Conservation (phyloP, 2,329 filamentous ascomycete species). For the Passalora sequoiae region DNA sequence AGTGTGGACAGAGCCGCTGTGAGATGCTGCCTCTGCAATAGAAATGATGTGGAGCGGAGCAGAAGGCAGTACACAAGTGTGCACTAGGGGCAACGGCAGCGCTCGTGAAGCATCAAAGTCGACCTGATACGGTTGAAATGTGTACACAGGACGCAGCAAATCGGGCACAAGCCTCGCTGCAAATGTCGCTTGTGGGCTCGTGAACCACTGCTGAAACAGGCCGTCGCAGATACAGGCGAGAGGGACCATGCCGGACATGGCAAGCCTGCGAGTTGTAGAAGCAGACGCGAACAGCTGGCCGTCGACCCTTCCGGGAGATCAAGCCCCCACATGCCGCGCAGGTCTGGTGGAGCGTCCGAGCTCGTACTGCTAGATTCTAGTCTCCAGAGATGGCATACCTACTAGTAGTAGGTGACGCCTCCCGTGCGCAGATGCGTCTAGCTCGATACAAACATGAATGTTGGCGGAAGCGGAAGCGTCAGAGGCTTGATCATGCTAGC, state of each 20-base stretch:
- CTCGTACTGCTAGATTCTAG: too few relatives aligned
- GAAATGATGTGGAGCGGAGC: constrained; percentile 8
- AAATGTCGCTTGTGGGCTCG: constrained; percentile 21
- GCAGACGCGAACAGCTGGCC: neutral
- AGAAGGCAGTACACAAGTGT: constrained; percentile 5
- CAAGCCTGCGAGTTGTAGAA: constrained; percentile 1
- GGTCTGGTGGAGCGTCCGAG: too few relatives aligned
- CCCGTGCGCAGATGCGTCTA: too few relatives aligned
- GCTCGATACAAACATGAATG: too few relatives aligned
- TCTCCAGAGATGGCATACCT: too few relatives aligned
- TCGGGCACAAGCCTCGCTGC: constrained; percentile 20
- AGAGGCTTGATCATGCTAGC: constrained; percentile 5
- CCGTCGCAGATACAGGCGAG: constrained; percentile 5
- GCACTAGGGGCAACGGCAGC: constrained; percentile 4
- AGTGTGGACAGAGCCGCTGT: constrained; percentile 8
- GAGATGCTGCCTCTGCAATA: constrained; percentile 7
- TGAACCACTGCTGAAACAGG: constrained; percentile 20
- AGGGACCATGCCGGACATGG: constrained; percentile 4
- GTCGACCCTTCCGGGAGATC: too few relatives aligned
- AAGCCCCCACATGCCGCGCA: too few relatives aligned
- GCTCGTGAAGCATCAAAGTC: constrained; percentile 7
- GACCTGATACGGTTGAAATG: constrained; percentile 10
- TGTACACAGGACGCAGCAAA: constrained; percentile 10
- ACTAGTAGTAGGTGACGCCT: too few relatives aligned
- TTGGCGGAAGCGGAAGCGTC: constrained; percentile 3